Evolutionary conservation across 768 basidiomycete genomes (phyloP).

Genomic region (Rhodotorula kratochvilovae): DNA sequence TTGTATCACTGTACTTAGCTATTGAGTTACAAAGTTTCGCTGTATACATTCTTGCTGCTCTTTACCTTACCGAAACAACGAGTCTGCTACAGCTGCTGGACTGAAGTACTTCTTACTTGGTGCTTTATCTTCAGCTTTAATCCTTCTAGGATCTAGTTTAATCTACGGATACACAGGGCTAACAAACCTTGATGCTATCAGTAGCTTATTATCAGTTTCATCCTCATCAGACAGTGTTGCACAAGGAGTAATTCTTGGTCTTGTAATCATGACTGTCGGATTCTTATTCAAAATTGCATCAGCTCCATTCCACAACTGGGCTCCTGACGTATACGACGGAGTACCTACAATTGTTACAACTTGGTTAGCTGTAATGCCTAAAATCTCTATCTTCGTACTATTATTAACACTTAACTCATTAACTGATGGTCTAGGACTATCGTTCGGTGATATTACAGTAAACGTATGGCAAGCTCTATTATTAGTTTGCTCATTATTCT

Average conservation of each 20-base stretch:
- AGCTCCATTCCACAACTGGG: slow-evolving; percentile 43
- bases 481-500: slow-evolving; percentile 39
- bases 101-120: slow-evolving; percentile 43
- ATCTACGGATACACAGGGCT: slow-evolving; percentile 41
- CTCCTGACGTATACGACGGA: slow-evolving; percentile 42
- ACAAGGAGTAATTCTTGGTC: slow-evolving; percentile 29
- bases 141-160: slow-evolving; percentile 39
- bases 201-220: slow-evolving; percentile 34
- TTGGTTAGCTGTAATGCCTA: slow-evolving; percentile 42
- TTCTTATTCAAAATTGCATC: slow-evolving; percentile 41
- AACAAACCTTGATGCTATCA: slow-evolving; percentile 38
- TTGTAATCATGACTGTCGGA: slow-evolving; percentile 37
- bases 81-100: slow-evolving; percentile 41
- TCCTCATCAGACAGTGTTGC: slow-evolving; percentile 15
- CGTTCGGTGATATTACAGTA: slow-evolving; percentile 14
- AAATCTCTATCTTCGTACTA: slow-evolving; percentile 38
- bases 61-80: slow-evolving; percentile 41
- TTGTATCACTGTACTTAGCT: slow-evolving; percentile 40
- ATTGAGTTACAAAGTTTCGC: slow-evolving; percentile 43
- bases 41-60: slow-evolving; percentile 41
- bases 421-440: slow-evolving; percentile 15
- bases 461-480: slow-evolving; percentile 36
- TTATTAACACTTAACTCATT: slow-evolving; percentile 36
- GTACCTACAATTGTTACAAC: slow-evolving; percentile 42
- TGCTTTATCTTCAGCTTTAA: slow-evolving; percentile 42